These are phyloP conservation scores for Lactarius indigo DNA, from an alignment of 768 basidiomycete species.

Conservation along the genomic window DNA sequence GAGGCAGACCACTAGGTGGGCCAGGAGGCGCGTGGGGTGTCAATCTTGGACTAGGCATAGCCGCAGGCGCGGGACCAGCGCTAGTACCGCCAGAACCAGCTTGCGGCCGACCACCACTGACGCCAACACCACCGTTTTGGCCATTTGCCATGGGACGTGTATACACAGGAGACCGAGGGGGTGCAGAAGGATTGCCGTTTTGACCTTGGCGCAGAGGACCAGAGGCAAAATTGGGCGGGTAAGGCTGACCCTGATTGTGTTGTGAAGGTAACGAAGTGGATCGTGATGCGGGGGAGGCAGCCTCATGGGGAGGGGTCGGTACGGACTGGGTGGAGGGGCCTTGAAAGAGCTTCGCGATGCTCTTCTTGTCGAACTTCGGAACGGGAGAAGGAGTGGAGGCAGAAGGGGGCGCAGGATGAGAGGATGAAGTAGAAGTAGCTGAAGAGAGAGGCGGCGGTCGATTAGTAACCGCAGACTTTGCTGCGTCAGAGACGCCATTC, in stretches of 20 bases:
- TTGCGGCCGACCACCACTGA: slow-evolving; percentile 41
- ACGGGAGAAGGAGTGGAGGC: slow-evolving; percentile 24
- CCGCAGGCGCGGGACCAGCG: slow-evolving; percentile 41
- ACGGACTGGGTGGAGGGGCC: slow-evolving; percentile 33
- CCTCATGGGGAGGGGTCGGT: slow-evolving; percentile 26
- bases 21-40: slow-evolving; percentile 54
- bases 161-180: slow-evolving; percentile 66
- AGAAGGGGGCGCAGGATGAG: slow-evolving; percentile 25
- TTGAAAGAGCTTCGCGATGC: slow-evolving; percentile 63
- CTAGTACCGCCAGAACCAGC: slow-evolving; percentile 40
- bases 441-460: slow-evolving; percentile 31
- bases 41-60: slow-evolving; percentile 66
- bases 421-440: slow-evolving; percentile 32
- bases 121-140: slow-evolving; percentile 38
- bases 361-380: slow-evolving; percentile 43
- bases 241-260: slow-evolving; percentile 13
- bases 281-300: slow-evolving; percentile 42
- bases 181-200: slow-evolving; percentile 22
- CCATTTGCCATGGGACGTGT: slow-evolving; percentile 53
- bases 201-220: slow-evolving; percentile 23
- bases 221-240: slow-evolving; percentile 15
- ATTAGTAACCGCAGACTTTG: slow-evolving; percentile 22
- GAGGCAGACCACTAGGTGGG: slow-evolving; percentile 51
- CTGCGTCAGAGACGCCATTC: slow-evolving; percentile 35
- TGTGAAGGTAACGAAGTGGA: slow-evolving; percentile 52